These are phyloP conservation scores for Alternaria conjuncta DNA, from an alignment of 2,329 filamentous ascomycete species.

Conservation along the genomic window DNA sequence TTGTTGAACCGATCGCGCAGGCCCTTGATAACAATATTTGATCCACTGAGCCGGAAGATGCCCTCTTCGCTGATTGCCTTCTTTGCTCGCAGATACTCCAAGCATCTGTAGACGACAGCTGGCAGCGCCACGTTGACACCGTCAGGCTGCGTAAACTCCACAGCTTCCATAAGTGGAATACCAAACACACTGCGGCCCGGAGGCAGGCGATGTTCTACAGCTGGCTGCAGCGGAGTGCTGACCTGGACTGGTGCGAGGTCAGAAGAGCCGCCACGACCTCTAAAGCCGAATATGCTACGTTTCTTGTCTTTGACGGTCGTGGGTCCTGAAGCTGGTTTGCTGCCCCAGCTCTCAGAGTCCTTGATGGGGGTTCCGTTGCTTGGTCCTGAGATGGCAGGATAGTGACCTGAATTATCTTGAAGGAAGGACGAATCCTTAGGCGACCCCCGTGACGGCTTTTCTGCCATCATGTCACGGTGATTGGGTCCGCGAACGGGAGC, in stretches of 20 bases:
- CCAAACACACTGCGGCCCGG: constrained; percentile 75
- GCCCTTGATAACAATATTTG: constrained; percentile 89
- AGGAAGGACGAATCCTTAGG: constrained; percentile 46
- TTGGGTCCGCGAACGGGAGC: constrained; percentile 60
- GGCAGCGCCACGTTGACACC: constrained; percentile 80
- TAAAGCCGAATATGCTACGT: constrained; percentile 69
- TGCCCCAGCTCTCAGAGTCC: constrained; percentile 85
- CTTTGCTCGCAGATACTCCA: constrained; percentile 88
- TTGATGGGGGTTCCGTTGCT: constrained; percentile 85
- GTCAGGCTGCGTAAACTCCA: constrained; percentile 75
- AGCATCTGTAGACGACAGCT: constrained; percentile 91
- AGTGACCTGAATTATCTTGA: constrained; percentile 35
- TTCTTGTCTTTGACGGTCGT: constrained; percentile 82
- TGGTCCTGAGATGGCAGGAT: constrained; percentile 75
- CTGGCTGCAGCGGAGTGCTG: constrained; percentile 20
- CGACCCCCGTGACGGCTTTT: constrained; percentile 31
- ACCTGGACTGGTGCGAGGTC: constrained; percentile 58
- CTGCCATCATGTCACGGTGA: constrained; percentile 33
- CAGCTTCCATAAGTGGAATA: constrained; percentile 82
- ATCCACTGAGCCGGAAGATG: constrained; percentile 96
- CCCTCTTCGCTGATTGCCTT: constrained; percentile 86
- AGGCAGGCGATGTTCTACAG: constrained; percentile 42
- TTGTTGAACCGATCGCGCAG: constrained; percentile 91
- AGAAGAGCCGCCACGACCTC: constrained; percentile 71
- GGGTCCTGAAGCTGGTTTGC: constrained; percentile 57